Evolutionary conservation across 768 basidiomycete genomes (phyloP), one percentile per base, ranked within the genome.

Genomic region (Boletus pseudo-olivaceus): DNA sequence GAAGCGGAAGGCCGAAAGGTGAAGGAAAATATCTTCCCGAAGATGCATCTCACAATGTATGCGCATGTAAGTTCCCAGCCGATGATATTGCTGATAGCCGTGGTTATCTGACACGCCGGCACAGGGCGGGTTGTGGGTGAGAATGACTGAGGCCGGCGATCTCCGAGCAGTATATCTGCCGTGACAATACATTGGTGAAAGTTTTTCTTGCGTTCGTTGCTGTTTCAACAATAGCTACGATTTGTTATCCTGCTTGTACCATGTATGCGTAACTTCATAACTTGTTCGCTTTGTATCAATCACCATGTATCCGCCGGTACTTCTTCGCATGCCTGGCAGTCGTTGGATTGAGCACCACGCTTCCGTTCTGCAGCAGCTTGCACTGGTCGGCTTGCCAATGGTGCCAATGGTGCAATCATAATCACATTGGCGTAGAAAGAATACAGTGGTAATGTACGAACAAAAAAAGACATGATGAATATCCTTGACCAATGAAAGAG

Each of bases 101-200:
- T 41, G 12, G 47, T 39, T 35, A 12, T 45, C 47, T 45, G 38
- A 64, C 37, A 37, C 29, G 2, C 34, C 17, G 32, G 34, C n/a
- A 40, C 47, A 82, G 78, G 80, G 80, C 30, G 81, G 81, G 4
- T 57, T 83, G 46, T 83, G 82, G 82, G 68, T 82, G 11, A 81
- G 72, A 54, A 69, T 73, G 68, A 53, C 57, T 2, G 68, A 64
- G 40, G 56, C 51, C n/a, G 53, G 61, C 11, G 42, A 50, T 17
- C 12, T 43, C 29, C 60, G 42, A 63, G 17, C 7, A 12, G 17
- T 29, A 17, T 10, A 10, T 17, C 14, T 27, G 10, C 10, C 20
- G 9, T 23, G 33, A 30, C 6, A 23, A 11, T 10, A n/a, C 1
- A 4, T 5, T 15, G 1, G 19, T 23, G 42, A 8, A 38, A 5